Evolutionary conservation across 2,329 filamentous ascomycete species (phyloP).

Genomic region (Mollisiaceae sp.): DNA sequence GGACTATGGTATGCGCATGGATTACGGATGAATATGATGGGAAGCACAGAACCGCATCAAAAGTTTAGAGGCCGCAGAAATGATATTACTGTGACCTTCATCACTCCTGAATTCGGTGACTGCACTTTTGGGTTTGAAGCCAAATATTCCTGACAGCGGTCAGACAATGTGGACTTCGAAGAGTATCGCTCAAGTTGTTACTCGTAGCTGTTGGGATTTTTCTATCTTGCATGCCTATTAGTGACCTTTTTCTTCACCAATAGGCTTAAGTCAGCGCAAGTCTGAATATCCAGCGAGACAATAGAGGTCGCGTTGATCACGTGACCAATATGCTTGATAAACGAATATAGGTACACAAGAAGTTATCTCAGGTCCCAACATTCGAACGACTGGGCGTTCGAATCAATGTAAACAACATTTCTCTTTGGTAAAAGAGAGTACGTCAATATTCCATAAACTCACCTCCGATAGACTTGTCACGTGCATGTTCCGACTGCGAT

Average conservation of each 20-base stretch:
- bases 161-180: neutral
- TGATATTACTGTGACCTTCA: neutral
- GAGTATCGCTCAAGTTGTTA: neutral
- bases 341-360: neutral
- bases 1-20: neutral
- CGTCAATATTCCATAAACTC: neutral
- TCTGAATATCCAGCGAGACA: no score
- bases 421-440: no score
- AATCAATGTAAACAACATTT: neutral
- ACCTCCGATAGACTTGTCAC: neutral
- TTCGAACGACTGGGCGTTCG: neutral
- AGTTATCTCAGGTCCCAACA: neutral
- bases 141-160: neutral
- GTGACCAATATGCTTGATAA: neutral
- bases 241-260: no score
- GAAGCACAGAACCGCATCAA: neutral
- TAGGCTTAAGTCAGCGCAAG: no score
- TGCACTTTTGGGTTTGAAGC: neutral
- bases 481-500: neutral
- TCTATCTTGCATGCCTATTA: no score
- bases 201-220: no score
- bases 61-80: neutral
- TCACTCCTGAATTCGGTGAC: neutral
- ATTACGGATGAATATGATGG: neutral
- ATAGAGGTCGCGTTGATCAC: neutral